phyloP scores from a whole-genome alignment of 306 rosid species.

The Acacia acuminata region DNA sequence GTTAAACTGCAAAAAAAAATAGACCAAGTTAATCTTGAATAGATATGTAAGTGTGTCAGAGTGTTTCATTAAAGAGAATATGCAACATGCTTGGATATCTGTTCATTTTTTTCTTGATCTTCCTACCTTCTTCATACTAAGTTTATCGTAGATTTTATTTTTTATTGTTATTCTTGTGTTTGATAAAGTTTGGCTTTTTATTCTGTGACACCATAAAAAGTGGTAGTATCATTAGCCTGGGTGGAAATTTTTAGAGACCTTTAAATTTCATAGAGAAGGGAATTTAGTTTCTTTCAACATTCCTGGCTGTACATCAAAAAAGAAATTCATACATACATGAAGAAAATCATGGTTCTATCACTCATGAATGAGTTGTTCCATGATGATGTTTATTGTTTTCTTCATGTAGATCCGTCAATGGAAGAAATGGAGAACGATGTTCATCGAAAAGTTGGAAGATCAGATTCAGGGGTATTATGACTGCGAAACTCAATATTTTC shows the following conservation, averaged over 20 bases:
- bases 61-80: background rate
- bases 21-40: background rate
- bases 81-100: background rate
- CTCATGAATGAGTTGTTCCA: background rate
- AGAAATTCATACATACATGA: background rate
- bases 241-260: background rate
- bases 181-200: background rate
- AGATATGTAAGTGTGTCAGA: background rate
- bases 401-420: conserved; percentile 59
- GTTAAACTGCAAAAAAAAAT: background rate
- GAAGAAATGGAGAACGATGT: conserved; percentile 58
- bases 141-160: background rate
- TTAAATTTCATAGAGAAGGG: background rate
- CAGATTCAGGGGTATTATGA: conserved; percentile 30
- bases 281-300: background rate
- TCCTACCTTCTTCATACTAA: conserved; percentile 20
- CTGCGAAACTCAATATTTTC: conserved; percentile 25
- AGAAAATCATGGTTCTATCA: background rate
- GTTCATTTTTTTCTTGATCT: background rate
- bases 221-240: background rate
- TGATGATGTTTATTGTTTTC: conserved; percentile 26
- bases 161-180: background rate
- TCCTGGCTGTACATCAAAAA: background rate
- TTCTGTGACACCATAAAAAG: background rate
- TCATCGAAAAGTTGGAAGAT: background rate